Evolutionary conservation across 2,329 filamentous ascomycete species (phyloP).

Genomic region (Neopestalotiopsis rosae): DNA sequence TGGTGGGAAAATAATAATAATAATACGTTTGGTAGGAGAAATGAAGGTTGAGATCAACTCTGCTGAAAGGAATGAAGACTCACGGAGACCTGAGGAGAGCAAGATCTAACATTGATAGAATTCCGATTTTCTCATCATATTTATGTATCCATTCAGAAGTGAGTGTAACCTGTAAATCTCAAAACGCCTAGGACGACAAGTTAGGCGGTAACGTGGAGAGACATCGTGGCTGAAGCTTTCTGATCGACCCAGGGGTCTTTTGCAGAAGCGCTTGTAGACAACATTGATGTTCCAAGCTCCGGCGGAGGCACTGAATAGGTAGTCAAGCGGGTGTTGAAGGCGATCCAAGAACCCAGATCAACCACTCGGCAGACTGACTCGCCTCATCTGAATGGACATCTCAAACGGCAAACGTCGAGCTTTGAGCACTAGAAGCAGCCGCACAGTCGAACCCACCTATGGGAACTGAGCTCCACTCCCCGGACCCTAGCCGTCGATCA

Average conservation of each 20-base stretch:
- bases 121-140: neutral
- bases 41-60: neutral
- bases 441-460: neutral
- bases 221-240: neutral
- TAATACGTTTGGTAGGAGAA: neutral
- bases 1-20: neutral
- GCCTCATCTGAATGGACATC: neutral
- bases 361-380: neutral
- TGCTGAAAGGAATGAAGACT: constrained; percentile 7
- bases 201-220: neutral
- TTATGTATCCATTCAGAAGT: neutral
- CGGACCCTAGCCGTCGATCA: neutral
- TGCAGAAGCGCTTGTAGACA: neutral
- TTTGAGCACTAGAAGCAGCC: neutral
- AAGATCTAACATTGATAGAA: neutral
- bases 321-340: neutral
- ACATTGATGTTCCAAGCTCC: neutral
- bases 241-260: constrained; percentile 4
- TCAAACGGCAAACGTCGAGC: constrained; percentile 1
- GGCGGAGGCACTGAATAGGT: neutral
- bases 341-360: neutral
- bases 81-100: neutral
- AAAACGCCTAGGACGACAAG: neutral
- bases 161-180: neutral
- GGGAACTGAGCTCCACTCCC: neutral